phyloP scores from a whole-genome alignment of 345 rosid species.

The Noccaea caerulescens region DNA sequence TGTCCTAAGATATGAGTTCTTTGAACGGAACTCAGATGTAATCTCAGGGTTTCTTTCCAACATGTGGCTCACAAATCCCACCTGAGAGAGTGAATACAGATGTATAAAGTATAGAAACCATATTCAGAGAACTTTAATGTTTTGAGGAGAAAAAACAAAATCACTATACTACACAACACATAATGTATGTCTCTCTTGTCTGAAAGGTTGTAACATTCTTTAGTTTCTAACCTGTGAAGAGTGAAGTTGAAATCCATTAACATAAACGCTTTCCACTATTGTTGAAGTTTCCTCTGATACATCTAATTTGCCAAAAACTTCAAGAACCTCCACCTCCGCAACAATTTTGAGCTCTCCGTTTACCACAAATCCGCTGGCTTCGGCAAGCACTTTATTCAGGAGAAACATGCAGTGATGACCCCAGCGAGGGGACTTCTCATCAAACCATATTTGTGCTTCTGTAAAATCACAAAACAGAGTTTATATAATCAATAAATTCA shows the following conservation, averaged over 20 bases:
- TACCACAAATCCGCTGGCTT: neutral
- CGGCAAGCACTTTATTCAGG: too few relatives aligned
- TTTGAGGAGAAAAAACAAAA: too few relatives aligned
- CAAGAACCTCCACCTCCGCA: conserved; percentile 4
- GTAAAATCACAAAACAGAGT: neutral
- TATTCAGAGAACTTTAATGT: too few relatives aligned
- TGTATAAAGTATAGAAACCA: too few relatives aligned
- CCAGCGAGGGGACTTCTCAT: too few relatives aligned
- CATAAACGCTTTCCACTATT: neutral
- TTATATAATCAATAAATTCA: neutral
- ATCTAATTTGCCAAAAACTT: conserved; percentile 18
- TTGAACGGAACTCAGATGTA: neutral
- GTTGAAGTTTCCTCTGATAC: neutral
- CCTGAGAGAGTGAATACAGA: neutral
- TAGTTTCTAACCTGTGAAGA: neutral
- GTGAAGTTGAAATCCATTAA: conserved; percentile 1
- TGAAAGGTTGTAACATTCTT: too few relatives aligned
- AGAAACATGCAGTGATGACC: too few relatives aligned
- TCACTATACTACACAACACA: too few relatives aligned
- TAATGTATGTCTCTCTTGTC: too few relatives aligned
- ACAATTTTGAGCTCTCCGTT: neutral
- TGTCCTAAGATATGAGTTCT: conserved; percentile 9
- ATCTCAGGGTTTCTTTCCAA: conserved; percentile 27
- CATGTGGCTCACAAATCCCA: conserved; percentile 1
- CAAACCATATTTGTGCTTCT: neutral